A percentile compares a stretch with the other conserved stretches of the same genome.
Evolutionary conservation across 2,329 filamentous ascomycete genomes (phyloP).

Genomic region (Xylariaceae sp.): DNA sequence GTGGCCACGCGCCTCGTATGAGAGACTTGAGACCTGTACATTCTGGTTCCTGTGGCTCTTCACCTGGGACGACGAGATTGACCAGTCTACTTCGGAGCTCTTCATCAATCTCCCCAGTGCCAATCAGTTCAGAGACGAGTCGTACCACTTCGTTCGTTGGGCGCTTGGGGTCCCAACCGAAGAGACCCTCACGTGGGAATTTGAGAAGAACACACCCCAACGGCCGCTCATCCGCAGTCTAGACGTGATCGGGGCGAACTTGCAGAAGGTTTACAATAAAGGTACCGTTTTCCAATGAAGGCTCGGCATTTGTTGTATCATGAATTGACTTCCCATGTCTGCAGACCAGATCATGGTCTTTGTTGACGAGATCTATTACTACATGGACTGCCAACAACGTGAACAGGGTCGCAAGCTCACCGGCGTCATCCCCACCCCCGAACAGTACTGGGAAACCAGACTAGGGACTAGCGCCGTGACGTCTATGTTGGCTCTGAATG

Average conservation of each 20-base stretch:
- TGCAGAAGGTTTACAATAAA: constrained; percentile 24
- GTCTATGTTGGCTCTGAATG: constrained; percentile 26
- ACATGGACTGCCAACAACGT: no score
- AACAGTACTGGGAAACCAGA: constrained; percentile 34
- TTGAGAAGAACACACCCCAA: background rate
- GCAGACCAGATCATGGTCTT: no score
- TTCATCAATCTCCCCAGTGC: constrained; percentile 27
- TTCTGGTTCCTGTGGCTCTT: constrained; percentile 38
- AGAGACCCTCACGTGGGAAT: no score
- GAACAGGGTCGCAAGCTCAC: no score
- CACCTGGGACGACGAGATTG: constrained; percentile 37
- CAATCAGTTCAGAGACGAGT: constrained; percentile 28
- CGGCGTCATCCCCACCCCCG: constrained; percentile 28
- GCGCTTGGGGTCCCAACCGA: no score
- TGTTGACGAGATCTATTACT: constrained; percentile 31
- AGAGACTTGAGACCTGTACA: constrained; percentile 28
- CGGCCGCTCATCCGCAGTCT: constrained; percentile 31
- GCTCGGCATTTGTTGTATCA: no score
- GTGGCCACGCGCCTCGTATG: constrained; percentile 33
- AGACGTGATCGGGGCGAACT: constrained; percentile 28
- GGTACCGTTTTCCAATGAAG: no score
- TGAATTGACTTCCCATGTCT: no score
- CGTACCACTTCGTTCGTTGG: no score
- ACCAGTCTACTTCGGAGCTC: constrained; percentile 32
- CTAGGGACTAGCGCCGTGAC: constrained; percentile 37